Evolutionary conservation across 164 flowering plant genomes (phyloP).

Genomic region (Sedum album): DNA sequence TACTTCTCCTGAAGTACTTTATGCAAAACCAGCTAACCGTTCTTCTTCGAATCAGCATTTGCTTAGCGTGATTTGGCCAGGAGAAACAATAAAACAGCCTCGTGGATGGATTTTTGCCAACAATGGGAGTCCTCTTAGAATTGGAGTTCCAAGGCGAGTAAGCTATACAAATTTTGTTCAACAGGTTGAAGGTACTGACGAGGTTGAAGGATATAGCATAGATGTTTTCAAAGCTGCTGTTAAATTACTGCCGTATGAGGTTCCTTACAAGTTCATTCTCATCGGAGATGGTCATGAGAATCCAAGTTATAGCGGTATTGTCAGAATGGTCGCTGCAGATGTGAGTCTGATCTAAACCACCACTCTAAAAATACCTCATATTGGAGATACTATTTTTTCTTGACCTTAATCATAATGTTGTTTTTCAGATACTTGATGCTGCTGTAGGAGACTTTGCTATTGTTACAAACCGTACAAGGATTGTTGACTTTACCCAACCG

Average conservation of each 20-base stretch:
- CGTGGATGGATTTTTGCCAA: constrained; percentile 61
- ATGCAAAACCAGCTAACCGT: constrained; percentile 26
- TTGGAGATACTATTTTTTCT: too few relatives aligned
- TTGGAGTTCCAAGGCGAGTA: constrained; percentile 52
- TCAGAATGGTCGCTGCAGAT: not conserved
- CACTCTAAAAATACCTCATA: not conserved
- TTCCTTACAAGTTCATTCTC: not conserved
- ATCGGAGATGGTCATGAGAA: not conserved
- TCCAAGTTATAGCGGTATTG: not conserved
- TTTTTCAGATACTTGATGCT: not conserved
- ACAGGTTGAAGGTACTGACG: not conserved
- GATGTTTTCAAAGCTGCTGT: not conserved
- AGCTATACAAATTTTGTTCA: constrained; percentile 37
- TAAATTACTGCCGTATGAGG: not conserved
- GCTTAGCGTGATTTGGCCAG: constrained; percentile 47
- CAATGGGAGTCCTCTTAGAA: constrained; percentile 37
- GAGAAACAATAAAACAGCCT: constrained; percentile 31
- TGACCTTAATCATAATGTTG: not conserved
- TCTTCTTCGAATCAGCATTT: constrained; percentile 38
- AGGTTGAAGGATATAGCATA: not conserved
- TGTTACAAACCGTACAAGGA: not conserved
- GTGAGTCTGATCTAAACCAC: not conserved
- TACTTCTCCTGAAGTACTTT: constrained; percentile 40
- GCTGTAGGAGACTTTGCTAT: not conserved
- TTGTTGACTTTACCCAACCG: not conserved